phyloP scores from a whole-genome alignment of 2,329 filamentous ascomycete species.

The Phaeophleospora eucalypticola region DNA sequence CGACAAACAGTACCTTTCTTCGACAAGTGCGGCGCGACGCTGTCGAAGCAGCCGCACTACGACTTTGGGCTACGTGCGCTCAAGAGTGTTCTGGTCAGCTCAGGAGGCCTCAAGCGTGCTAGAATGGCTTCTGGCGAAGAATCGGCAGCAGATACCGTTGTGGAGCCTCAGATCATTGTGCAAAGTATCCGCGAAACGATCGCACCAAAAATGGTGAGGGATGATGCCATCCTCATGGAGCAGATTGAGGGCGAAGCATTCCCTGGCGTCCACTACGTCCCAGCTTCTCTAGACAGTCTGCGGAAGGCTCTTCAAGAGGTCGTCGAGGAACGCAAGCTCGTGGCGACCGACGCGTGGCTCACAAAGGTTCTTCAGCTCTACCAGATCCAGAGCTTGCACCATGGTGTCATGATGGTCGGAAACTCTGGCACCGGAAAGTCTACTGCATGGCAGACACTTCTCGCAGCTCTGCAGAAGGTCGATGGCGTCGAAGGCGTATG shows the following conservation, averaged over 20 bases:
- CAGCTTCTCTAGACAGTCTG: conserved; percentile 76
- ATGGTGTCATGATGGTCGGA: conserved; percentile 99
- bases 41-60: conserved; percentile 98
- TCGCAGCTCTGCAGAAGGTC: conserved; percentile 85
- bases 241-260: conserved; percentile 81
- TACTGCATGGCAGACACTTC: conserved; percentile 84
- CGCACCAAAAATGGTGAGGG: conserved; percentile 90
- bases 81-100: conserved; percentile 98
- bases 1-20: conserved; percentile 98
- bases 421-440: conserved; percentile 98
- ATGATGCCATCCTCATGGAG: conserved; percentile 84
- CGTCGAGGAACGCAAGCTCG: conserved; percentile 78
- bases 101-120: conserved; percentile 87
- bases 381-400: conserved; percentile 95
- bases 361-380: conserved; percentile 95
- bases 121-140: conserved; percentile 60
- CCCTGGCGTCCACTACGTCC: conserved; percentile 87
- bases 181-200: conserved; percentile 98
- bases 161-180: conserved; percentile 96
- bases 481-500: conserved; percentile 91
- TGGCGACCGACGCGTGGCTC: conserved; percentile 93
- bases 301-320: conserved; percentile 77
- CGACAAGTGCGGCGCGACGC: conserved; percentile 72
- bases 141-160: conserved; percentile 57
- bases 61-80: conserved; percentile 96